Percentiles rank a stretch among this genome's conserved stretches.
phyloP scores from a whole-genome alignment of 768 basidiomycete genomes.

The Suillus decipiens region DNA sequence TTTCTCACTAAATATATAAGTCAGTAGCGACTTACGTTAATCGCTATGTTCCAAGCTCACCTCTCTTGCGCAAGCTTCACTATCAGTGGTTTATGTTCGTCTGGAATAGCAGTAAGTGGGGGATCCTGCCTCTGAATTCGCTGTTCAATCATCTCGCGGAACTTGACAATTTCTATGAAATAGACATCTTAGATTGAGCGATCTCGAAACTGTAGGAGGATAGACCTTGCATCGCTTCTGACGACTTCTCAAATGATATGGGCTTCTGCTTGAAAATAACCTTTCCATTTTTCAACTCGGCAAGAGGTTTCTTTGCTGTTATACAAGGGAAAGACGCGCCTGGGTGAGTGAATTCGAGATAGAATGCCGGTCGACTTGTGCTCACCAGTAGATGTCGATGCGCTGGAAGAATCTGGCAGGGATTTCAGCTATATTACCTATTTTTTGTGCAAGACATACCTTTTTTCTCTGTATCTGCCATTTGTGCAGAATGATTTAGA shows the following conservation, averaged over 20 bases:
- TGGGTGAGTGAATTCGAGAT: slow-evolving; percentile 5
- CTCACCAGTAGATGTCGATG: slow-evolving; percentile 22
- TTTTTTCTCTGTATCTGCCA: slow-evolving; percentile 20
- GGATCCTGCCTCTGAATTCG: slow-evolving; percentile 47
- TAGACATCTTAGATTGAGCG: not conserved
- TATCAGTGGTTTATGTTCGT: slow-evolving; percentile 71
- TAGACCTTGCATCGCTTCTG: slow-evolving; percentile 80
- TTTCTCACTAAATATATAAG: slow-evolving; percentile 61
- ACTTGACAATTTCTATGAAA: slow-evolving; percentile 63
- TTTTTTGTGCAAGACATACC: slow-evolving; percentile 17
- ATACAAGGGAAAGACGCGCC: slow-evolving; percentile 35
- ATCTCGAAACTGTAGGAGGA: slow-evolving; percentile 6
- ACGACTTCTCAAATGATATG: slow-evolving; percentile 72
- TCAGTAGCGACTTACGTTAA: not conserved
- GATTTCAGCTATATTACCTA: slow-evolving; percentile 8
- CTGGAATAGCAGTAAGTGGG: slow-evolving; percentile 61
- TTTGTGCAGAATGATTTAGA: slow-evolving; percentile 15
- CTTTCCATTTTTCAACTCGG: slow-evolving; percentile 77
- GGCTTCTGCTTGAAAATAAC: slow-evolving; percentile 75
- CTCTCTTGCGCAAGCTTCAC: slow-evolving; percentile 87
- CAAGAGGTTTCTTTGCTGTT: slow-evolving; percentile 44
- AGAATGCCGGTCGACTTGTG: not conserved
- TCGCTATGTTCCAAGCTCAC: slow-evolving; percentile 38
- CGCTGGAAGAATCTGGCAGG: slow-evolving; percentile 17
- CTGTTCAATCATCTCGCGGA: slow-evolving; percentile 69